Base-by-base conservation (phyloP, 345 rosid species). In the Syzygium jambos region DNA sequence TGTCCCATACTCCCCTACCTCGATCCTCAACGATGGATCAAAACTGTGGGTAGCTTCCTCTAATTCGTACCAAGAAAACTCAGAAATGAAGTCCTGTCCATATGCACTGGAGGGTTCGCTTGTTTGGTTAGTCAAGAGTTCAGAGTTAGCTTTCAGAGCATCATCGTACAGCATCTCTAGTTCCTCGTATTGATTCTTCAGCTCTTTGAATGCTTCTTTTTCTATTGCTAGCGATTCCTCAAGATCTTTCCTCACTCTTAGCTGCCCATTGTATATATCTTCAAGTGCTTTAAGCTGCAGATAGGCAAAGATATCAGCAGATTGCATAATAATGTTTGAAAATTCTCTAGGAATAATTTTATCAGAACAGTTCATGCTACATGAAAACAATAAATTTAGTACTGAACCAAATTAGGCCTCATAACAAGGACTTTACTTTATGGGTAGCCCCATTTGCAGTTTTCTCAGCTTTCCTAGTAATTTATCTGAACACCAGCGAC, bases 391-490 rank as follows among this genome's bases (percentile, higher is more conserved):
- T 84, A 84, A 41, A 52, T 68, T 68, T 68, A 17, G 46, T 30
- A 38, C 59, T 19, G 49, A 38, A 11, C 55, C 38, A 49, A 13
- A 49, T 52, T 51, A 10, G 77, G 29, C 51, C 84, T 27, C 84
- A 63, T 51, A 57, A 51, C 5, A 34, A 54, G 87, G 56, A 29
- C 30, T 51, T 87, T 89, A 95, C 99, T 95, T 88, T 95, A 89
- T 90, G 95, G 56, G 91, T 92, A 87, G 97, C 94, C 86, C 93
- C 98, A 92, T 92, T 87, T 83, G 96, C 96, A n/a, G 90, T 93
- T 84, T 93, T 96, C 90, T 96, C 96, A 52, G 96, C 95, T 91
- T 93, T 92, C 82, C 82, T 23, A 19, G 49, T 38, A 73, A 73
- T 73, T 38, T 73, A 0, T 73, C 27, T 19, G 5, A 68, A 73